These are phyloP conservation scores for Scheffersomyces lignosus DNA, from an alignment of 805 yeast species.

Conservation along the genomic window DNA sequence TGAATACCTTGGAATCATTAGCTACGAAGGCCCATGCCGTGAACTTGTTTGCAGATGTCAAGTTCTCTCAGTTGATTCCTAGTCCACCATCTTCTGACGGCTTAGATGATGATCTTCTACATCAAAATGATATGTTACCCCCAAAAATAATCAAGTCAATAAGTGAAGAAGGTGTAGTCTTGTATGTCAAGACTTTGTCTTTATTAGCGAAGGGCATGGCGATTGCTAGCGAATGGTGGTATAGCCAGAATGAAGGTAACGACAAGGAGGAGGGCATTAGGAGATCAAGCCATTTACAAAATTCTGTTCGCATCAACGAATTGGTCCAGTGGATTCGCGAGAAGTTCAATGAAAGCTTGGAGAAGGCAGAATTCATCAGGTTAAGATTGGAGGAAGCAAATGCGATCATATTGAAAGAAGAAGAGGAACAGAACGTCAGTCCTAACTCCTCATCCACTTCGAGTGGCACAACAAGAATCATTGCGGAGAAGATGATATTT, in stretches of 20 bases:
- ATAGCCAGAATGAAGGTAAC: conserved; percentile 28
- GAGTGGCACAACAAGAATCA: conserved; percentile 26
- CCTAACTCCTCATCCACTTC: not conserved
- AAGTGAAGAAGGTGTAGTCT: conserved; percentile 82
- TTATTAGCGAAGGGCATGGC: conserved; percentile 84
- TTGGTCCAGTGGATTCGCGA: conserved; percentile 91
- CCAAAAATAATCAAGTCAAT: conserved; percentile 56
- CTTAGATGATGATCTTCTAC: conserved; percentile 35
- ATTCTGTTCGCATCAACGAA: conserved; percentile 51
- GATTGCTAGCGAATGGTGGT: conserved; percentile 90
- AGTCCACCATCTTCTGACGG: conserved; percentile 56
- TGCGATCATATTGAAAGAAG: conserved; percentile 26
- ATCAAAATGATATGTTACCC: conserved; percentile 49
- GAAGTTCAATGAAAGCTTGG: conserved; percentile 83
- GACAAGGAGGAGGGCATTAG: conserved; percentile 5
- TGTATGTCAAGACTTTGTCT: conserved; percentile 82
- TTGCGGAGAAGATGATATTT: conserved; percentile 84
- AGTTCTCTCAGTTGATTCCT: conserved; percentile 82
- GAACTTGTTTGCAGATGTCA: conserved; percentile 85
- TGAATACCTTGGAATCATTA: conserved; percentile 59
- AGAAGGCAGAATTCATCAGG: conserved; percentile 79
- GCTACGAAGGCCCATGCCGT: conserved; percentile 93
- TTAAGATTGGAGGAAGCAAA: conserved; percentile 54
- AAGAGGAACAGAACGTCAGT: conserved; percentile 4
- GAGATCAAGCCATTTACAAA: conserved; percentile 10